Evolutionary conservation across 257 asterid genomes (phyloP).

Genomic region (Capsicum pubescens): DNA sequence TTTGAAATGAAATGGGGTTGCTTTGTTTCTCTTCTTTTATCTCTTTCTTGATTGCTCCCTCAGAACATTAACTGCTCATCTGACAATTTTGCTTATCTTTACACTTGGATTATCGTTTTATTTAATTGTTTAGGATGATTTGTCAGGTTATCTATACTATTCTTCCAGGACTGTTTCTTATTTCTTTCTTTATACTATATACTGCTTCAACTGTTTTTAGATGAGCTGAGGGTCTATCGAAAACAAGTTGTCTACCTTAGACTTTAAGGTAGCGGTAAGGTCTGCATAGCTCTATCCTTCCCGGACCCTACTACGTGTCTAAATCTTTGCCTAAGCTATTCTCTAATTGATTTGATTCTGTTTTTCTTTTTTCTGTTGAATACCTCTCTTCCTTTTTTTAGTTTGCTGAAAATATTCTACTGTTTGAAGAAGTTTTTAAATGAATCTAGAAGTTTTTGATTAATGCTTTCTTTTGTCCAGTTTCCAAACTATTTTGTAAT

Average conservation of each 20-base stretch:
- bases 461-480: background rate
- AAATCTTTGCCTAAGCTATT: background rate
- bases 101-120: too few species aligned
- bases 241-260: too few species aligned
- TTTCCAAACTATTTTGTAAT: background rate
- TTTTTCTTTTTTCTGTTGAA: background rate
- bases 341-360: background rate
- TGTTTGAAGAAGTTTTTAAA: background rate
- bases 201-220: too few species aligned
- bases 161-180: too few species aligned
- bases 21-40: conserved; percentile 14
- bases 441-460: background rate
- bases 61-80: background rate
- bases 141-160: too few species aligned
- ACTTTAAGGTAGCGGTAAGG: too few species aligned
- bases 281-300: too few species aligned
- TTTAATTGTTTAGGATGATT: too few species aligned
- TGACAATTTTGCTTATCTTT: background rate
- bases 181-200: too few species aligned
- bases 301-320: too few species aligned
- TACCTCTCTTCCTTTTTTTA: background rate
- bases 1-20: conserved; percentile 39
- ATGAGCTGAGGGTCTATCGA: too few species aligned
- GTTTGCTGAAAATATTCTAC: background rate
- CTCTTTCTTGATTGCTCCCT: background rate